Percentiles rank a stretch among this genome's conserved stretches.
These are phyloP conservation scores for Eremothecium cymbalariae DNA, from an alignment of 1,139 yeast genomes.

Conservation along the genomic window DNA sequence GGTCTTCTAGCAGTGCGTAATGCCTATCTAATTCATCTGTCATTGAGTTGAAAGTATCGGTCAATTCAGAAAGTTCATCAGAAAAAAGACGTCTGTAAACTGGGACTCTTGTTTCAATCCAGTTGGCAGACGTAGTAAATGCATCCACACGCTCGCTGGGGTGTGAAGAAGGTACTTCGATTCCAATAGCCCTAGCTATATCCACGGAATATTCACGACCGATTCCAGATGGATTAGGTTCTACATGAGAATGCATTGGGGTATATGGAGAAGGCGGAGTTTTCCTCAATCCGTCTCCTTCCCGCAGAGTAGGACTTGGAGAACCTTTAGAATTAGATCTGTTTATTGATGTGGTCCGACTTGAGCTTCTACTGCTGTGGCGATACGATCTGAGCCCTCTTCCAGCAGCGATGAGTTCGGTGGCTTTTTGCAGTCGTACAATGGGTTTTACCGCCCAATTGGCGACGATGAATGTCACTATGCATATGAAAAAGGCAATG, in stretches of 20 bases:
- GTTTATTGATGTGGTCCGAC: background rate
- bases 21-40: constrained; percentile 79
- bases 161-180: constrained; percentile 3
- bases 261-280: too few relatives aligned
- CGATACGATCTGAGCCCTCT: constrained; percentile 29
- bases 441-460: constrained; percentile 84
- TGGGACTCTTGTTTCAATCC: constrained; percentile 41
- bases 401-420: constrained; percentile 48
- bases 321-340: background rate
- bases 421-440: constrained; percentile 69
- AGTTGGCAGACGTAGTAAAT: constrained; percentile 35
- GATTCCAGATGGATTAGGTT: too few relatives aligned
- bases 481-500: constrained; percentile 64
- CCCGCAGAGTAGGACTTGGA: background rate
- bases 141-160: constrained; percentile 18
- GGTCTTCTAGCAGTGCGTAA: constrained; percentile 74
- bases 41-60: constrained; percentile 87
- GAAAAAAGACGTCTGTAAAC: constrained; percentile 52
- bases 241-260: too few relatives aligned
- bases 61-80: constrained; percentile 81
- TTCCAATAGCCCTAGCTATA: background rate
- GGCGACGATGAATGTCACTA: constrained; percentile 73
- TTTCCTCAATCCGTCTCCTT: background rate
- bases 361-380: constrained; percentile 1
- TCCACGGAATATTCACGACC: background rate